phyloP scores from a whole-genome alignment of 495 filamentous ascomycete species.

The Astrocystis sublimbata region DNA sequence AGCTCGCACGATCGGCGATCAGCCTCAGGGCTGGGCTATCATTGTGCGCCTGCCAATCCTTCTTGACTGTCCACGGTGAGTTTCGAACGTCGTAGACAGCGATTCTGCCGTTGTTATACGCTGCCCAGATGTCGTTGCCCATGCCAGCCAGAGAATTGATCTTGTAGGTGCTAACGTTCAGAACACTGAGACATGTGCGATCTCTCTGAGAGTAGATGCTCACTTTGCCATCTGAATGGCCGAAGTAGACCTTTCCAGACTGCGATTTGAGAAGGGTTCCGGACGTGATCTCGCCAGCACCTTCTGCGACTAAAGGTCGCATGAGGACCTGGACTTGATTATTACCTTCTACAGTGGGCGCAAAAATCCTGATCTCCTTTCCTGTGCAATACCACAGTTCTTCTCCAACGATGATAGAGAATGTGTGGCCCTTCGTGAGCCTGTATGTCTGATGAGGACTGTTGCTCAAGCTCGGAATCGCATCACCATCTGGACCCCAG shows the following conservation, averaged over 20 bases:
- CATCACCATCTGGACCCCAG: constrained; percentile 79
- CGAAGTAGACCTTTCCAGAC: constrained; percentile 82
- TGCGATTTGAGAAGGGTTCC: constrained; percentile 73
- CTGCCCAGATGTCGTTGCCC: constrained; percentile 87
- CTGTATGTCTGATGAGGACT: constrained; percentile 65
- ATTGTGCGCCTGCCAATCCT: constrained; percentile 91
- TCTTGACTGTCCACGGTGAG: constrained; percentile 84
- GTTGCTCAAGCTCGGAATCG: constrained; percentile 69
- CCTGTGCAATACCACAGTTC: constrained; percentile 87
- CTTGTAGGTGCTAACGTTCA: constrained; percentile 91
- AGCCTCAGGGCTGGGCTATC: constrained; percentile 72
- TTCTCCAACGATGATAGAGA: constrained; percentile 78
- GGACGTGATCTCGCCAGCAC: constrained; percentile 83
- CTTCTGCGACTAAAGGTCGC: constrained; percentile 63
- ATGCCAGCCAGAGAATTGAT: constrained; percentile 86
- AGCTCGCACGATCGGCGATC: constrained; percentile 74
- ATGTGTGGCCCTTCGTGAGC: constrained; percentile 78
- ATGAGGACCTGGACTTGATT: constrained; percentile 70
- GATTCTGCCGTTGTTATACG: constrained; percentile 92
- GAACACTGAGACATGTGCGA: constrained; percentile 70
- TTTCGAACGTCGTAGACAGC: constrained; percentile 84
- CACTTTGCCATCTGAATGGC: constrained; percentile 91
- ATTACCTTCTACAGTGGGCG: constrained; percentile 65
- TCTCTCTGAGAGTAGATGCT: constrained; percentile 80
- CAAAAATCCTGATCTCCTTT: constrained; percentile 83